Percentiles rank a stretch among this genome's conserved stretches.
phyloP scores from a whole-genome alignment of 768 basidiomycete species.

The Lanmaoa pseudosensibilis region DNA sequence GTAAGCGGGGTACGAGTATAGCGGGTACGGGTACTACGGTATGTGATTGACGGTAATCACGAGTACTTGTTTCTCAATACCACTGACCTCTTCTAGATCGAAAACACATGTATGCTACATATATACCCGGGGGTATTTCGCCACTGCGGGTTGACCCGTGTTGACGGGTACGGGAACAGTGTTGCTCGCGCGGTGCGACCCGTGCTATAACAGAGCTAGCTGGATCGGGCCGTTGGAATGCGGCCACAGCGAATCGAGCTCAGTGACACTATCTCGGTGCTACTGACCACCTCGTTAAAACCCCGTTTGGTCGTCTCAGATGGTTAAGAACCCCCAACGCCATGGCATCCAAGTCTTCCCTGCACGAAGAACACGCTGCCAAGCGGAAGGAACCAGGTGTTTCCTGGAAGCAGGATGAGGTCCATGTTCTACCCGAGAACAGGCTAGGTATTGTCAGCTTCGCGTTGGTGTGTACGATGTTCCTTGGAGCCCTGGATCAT shows the following conservation, averaged over 20 bases:
- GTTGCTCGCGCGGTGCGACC: too few relatives aligned
- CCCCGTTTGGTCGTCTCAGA: not conserved
- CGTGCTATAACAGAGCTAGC: too few relatives aligned
- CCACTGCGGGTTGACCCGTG: too few relatives aligned
- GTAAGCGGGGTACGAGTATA: too few relatives aligned
- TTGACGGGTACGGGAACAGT: too few relatives aligned
- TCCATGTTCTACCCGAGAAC: constrained; percentile 47
- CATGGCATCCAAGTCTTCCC: not conserved
- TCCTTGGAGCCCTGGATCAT: constrained; percentile 54
- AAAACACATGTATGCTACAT: too few relatives aligned
- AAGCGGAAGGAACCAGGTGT: constrained; percentile 35
- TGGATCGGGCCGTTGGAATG: not conserved
- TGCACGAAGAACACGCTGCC: not conserved
- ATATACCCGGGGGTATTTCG: too few relatives aligned
- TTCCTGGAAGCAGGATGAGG: constrained; percentile 52
- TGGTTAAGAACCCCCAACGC: not conserved
- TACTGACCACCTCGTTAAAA: not conserved
- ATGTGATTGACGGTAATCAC: too few relatives aligned
- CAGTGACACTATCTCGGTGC: not conserved
- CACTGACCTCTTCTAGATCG: too few relatives aligned
- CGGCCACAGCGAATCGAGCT: not conserved
- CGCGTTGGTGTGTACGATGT: constrained; percentile 27
- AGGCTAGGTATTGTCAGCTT: constrained; percentile 23
- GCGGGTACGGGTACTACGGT: too few relatives aligned
- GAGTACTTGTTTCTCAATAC: too few relatives aligned